phyloP scores from a whole-genome alignment of 2,329 filamentous ascomycete genomes.

The Sodiomyces alkalinus region DNA sequence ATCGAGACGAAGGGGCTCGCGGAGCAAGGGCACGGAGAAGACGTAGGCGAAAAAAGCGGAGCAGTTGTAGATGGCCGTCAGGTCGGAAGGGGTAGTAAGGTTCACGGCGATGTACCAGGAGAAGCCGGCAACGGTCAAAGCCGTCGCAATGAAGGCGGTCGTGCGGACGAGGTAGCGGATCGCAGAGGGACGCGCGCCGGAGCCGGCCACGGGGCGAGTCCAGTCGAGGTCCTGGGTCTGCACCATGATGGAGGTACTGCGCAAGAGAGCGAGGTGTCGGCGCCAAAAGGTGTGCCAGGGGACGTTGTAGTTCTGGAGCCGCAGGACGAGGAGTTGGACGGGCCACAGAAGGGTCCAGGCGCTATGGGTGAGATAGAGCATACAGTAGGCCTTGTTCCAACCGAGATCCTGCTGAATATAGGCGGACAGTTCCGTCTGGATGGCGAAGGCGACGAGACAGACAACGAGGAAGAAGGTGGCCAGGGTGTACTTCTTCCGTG shows the following conservation, averaged over 20 bases:
- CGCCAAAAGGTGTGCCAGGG: slow-evolving; percentile 83
- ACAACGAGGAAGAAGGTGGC: slow-evolving; percentile 71
- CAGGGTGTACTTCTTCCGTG: slow-evolving; percentile 72
- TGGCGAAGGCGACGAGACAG: slow-evolving; percentile 73
- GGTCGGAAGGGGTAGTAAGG: slow-evolving; percentile 79
- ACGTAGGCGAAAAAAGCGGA: slow-evolving; percentile 97
- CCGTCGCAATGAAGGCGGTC: slow-evolving; percentile 68
- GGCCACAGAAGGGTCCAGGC: slow-evolving; percentile 90
- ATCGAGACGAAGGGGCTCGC: slow-evolving; percentile 68
- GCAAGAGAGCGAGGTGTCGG: slow-evolving; percentile 32
- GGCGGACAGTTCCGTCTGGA: slow-evolving; percentile 90
- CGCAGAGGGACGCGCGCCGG: slow-evolving; percentile 19
- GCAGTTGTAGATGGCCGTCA: slow-evolving; percentile 99
- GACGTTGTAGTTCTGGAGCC: slow-evolving; percentile 61
- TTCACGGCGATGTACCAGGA: slow-evolving; percentile 95
- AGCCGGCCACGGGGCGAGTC: slow-evolving; percentile 22
- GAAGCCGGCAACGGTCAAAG: slow-evolving; percentile 77
- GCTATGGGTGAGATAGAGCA: slow-evolving; percentile 95
- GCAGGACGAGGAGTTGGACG: slow-evolving; percentile 62
- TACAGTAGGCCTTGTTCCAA: slow-evolving; percentile 99
- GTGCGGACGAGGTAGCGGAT: slow-evolving; percentile 60
- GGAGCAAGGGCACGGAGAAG: slow-evolving; percentile 80
- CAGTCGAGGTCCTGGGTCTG: slow-evolving; percentile 62
- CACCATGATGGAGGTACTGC: slow-evolving; percentile 62
- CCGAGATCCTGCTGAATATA: slow-evolving; percentile 85